Conservation (phyloP, 2,329 filamentous ascomycete genomes). For the Botrytis hyacinthi region DNA sequence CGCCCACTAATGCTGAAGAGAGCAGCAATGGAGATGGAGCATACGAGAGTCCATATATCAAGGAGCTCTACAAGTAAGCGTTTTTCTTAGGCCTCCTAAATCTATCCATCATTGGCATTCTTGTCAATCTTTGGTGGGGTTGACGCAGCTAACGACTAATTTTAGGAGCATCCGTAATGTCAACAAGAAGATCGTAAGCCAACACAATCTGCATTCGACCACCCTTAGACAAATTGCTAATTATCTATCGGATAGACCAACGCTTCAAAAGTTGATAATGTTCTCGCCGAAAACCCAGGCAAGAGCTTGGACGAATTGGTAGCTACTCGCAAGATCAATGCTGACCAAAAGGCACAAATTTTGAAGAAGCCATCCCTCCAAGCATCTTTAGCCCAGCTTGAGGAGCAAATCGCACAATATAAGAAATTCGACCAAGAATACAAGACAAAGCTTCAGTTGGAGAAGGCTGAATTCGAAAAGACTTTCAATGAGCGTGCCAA, state of each 20-base stretch:
- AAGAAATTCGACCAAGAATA: constrained; percentile 75
- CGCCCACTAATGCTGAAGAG: constrained; percentile 47
- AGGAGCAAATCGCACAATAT: constrained; percentile 72
- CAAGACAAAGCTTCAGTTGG: constrained; percentile 56
- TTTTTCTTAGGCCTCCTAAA: not conserved
- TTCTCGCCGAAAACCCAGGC: constrained; percentile 67
- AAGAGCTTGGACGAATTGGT: constrained; percentile 74
- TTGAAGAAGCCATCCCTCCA: constrained; percentile 74
- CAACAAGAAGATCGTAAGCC: constrained; percentile 87
- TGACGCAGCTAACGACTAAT: constrained; percentile 18
- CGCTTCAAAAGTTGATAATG: constrained; percentile 67
- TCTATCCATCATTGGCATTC: constrained; percentile 12
- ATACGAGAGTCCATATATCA: constrained; percentile 75
- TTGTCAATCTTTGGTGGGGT: not conserved
- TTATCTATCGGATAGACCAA: constrained; percentile 52
- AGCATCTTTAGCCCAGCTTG: constrained; percentile 64
- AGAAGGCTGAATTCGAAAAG: constrained; percentile 62
- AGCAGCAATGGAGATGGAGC: constrained; percentile 49
- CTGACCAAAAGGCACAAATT: constrained; percentile 74
- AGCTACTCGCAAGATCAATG: constrained; percentile 69
- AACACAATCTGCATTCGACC: not conserved
- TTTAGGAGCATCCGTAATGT: constrained; percentile 83
- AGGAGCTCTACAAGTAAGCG: constrained; percentile 83
- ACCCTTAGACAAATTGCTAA: constrained; percentile 25
- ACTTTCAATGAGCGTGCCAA: constrained; percentile 50